These are phyloP conservation scores for Aurantiochytrium sp. DNA, from an alignment of 108 stramenopile genomes.

Conservation along the genomic window DNA sequence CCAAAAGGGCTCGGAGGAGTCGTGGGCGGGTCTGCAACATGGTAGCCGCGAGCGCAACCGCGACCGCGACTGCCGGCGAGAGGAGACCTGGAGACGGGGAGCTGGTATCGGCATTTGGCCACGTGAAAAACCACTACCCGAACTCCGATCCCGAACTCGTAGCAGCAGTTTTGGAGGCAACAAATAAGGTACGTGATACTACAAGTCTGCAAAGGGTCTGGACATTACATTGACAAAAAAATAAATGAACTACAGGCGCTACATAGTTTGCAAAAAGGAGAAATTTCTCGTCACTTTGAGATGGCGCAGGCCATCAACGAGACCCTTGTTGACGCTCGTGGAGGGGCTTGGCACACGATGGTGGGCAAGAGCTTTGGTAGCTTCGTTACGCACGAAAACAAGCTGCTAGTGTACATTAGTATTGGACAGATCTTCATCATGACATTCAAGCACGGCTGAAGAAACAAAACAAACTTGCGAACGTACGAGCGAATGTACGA, in stretches of 20 bases:
- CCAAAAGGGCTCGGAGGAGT: too few relatives aligned
- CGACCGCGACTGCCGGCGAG: neutral
- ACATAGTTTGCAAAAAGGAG: neutral
- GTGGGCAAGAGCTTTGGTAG: conserved; percentile 6
- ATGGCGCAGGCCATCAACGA: neutral
- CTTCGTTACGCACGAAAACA: neutral
- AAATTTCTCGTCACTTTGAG: neutral
- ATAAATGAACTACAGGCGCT: neutral
- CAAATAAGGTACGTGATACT: neutral
- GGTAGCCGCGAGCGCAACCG: neutral
- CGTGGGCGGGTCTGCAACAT: neutral
- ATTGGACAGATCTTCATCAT: neutral
- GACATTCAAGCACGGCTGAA: neutral
- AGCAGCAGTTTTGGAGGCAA: neutral
- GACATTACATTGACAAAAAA: too few relatives aligned
- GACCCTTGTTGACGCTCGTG: neutral
- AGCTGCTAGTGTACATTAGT: neutral
- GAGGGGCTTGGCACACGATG: neutral
- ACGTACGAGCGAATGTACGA: too few relatives aligned
- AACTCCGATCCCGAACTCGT: neutral
- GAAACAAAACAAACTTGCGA: neutral
- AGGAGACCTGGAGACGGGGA: neutral
- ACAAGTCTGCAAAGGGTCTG: too few relatives aligned
- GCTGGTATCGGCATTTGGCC: neutral
- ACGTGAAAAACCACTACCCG: neutral